Evolutionary conservation across 2,329 filamentous ascomycete species (phyloP), one percentile per base, ranked within the genome.

Genomic region (Pezicula radicicola): DNA sequence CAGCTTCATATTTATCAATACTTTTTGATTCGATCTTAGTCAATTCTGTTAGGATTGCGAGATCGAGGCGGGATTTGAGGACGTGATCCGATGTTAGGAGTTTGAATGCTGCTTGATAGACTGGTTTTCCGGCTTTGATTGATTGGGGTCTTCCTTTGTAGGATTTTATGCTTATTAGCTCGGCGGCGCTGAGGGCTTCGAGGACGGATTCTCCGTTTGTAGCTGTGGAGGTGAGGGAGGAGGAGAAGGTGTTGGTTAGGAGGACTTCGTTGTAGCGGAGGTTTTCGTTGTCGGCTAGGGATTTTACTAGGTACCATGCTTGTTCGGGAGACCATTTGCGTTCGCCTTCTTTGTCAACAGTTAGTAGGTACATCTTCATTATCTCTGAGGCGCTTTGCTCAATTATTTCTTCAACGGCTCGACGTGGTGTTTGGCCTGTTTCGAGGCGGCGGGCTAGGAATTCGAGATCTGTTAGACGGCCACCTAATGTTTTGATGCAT

Each of bases 381-480:
- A 97, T 92, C 65, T 97, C 94, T 0, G 89, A 89, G 1, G 91
- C 89, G 16, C 88, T 88, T 65, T 96, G 91, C 50, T 90, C 85
- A 49, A 96, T 88, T 56, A 99, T 97, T 58, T 96, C 91, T 19
- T 84, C 77, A 2, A 97, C 87, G 3, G 94, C 94, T 60, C 87
- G 79, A 57, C 79, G 80, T 1, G 94, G 94, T 2, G 80, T 87
- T 68, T 97, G 91, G 15, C 94, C 93, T 1, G 88, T 84, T 70
- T 91, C 90, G 61, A 99, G 88, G 16, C 94, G 82, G 35, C 93
- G 84, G n/a, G 92, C 88, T 41, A 99, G 83, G 65, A 94, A 95
- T 66, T 97, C 93, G 18, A 99, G 84, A 65, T 99, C 94, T 0
- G 91, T 96, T n/a, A 99, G 79, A 3, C 94, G 89, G 2, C 94